These are phyloP conservation scores for Phytophthora vignae DNA, from an alignment of 352 stramenopile genomes.

Conservation along the genomic window DNA sequence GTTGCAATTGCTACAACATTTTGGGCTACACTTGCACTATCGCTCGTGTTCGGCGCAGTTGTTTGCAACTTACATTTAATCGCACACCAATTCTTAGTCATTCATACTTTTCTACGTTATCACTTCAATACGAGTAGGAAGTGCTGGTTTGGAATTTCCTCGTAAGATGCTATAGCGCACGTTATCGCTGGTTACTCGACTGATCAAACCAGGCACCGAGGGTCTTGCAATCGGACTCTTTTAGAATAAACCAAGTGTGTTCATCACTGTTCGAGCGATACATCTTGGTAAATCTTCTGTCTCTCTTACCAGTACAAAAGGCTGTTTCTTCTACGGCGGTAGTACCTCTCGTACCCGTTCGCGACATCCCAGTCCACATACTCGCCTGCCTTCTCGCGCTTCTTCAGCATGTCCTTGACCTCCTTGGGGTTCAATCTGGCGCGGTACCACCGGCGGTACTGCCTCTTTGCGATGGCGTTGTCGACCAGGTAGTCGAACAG, in stretches of 20 bases:
- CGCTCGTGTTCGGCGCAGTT: too few species aligned
- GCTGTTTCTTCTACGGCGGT: background rate
- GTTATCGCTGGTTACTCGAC: too few species aligned
- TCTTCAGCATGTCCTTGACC: background rate
- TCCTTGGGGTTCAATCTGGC: background rate
- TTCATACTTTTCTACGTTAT: too few species aligned
- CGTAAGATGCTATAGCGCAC: too few species aligned
- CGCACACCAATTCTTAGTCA: too few species aligned
- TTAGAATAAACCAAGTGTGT: background rate
- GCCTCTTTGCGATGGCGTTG: background rate
- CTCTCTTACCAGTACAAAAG: background rate
- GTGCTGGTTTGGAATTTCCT: too few species aligned
- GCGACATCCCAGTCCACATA: background rate
- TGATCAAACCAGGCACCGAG: too few species aligned
- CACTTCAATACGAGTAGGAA: too few species aligned
- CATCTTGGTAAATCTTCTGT: background rate
- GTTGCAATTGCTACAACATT: too few species aligned
- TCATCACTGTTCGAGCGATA: background rate
- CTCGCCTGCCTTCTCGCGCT: background rate
- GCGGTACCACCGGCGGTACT: slow-evolving; percentile 2
- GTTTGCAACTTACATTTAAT: too few species aligned
- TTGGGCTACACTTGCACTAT: too few species aligned
- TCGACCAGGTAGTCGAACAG: background rate
- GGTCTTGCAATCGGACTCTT: too few species aligned
- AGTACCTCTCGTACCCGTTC: background rate